Evolutionary conservation across 1,284 basidiomycete genomes (phyloP).

Genomic region (Trichosporon asahii): DNA sequence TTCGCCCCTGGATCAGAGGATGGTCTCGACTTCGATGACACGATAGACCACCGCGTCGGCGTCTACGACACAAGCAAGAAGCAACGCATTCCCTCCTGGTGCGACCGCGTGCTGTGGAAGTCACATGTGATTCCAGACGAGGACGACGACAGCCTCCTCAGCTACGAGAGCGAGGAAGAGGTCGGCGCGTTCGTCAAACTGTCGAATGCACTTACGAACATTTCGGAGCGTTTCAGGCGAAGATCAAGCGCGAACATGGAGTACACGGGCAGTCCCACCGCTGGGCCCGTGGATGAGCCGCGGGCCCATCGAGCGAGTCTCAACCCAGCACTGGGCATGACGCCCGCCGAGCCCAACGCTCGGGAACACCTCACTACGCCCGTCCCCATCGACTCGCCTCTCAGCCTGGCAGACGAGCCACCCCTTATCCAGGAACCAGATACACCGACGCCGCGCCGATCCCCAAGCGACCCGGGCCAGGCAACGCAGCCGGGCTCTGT

Average conservation of each 20-base stretch:
- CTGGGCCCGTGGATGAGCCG: neutral
- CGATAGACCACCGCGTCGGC: conserved; percentile 46
- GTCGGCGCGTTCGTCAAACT: conserved; percentile 29
- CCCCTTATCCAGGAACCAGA: neutral
- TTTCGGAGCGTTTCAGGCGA: conserved; percentile 35
- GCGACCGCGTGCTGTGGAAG: conserved; percentile 53
- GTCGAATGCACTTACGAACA: conserved; percentile 34
- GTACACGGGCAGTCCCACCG: neutral
- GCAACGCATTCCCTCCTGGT: conserved; percentile 56
- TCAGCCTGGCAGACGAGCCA: neutral
- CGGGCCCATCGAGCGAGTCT: neutral
- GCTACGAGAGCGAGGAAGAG: neutral
- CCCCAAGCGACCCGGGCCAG: neutral
- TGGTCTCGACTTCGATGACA: conserved; percentile 33
- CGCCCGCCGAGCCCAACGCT: neutral
- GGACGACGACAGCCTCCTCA: conserved; percentile 10
- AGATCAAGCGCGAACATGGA: conserved; percentile 13
- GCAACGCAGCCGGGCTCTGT: neutral
- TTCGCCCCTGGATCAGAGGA: neutral
- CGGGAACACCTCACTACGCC: neutral
- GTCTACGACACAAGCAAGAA: conserved; percentile 56
- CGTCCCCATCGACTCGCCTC: neutral
- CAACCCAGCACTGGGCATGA: neutral
- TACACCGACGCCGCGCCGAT: neutral
- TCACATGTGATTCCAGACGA: conserved; percentile 41